A percentile compares a stretch with the other conserved stretches of the same genome.
Conservation (phyloP, 441 rosid genomes). For the Breynia disticha region DNA sequence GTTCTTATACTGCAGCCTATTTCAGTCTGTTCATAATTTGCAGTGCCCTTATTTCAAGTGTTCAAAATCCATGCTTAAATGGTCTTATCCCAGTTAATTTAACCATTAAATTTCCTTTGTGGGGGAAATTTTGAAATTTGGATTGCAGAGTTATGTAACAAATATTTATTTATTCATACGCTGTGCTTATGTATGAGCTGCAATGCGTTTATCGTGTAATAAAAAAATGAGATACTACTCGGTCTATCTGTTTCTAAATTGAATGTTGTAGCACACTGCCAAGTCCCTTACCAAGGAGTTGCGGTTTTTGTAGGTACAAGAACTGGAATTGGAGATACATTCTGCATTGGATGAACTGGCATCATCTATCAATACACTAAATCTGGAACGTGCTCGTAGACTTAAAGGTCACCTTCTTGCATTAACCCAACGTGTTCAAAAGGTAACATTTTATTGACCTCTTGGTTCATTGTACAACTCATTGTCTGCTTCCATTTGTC, state of each 20-base stretch:
- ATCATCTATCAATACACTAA: slow-evolving; percentile 69
- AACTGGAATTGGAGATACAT: slow-evolving; percentile 79
- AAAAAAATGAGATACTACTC: background rate
- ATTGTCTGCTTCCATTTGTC: slow-evolving; percentile 9
- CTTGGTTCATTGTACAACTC: slow-evolving; percentile 4
- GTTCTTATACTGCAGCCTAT: no score
- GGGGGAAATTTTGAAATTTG: no score
- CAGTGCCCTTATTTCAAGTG: no score
- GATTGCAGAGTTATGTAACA: no score
- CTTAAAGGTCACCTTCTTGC: slow-evolving; percentile 87
- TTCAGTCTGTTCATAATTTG: no score
- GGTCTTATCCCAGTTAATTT: no score
- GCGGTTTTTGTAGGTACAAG: slow-evolving; percentile 55
- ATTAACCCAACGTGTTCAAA: slow-evolving; percentile 90
- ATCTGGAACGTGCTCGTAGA: slow-evolving; percentile 82
- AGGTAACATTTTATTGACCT: slow-evolving; percentile 36
- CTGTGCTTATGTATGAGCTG: no score
- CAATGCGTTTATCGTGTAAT: background rate
- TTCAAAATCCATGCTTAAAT: no score
- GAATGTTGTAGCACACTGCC: background rate
- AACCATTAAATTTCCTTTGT: no score
- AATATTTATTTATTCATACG: no score
- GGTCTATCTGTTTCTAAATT: background rate
- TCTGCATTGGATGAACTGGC: slow-evolving; percentile 89
- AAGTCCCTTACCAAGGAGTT: slow-evolving; percentile 5